Base-by-base conservation (phyloP, 1,139 yeast species). In the Suhomyces kunorum region DNA sequence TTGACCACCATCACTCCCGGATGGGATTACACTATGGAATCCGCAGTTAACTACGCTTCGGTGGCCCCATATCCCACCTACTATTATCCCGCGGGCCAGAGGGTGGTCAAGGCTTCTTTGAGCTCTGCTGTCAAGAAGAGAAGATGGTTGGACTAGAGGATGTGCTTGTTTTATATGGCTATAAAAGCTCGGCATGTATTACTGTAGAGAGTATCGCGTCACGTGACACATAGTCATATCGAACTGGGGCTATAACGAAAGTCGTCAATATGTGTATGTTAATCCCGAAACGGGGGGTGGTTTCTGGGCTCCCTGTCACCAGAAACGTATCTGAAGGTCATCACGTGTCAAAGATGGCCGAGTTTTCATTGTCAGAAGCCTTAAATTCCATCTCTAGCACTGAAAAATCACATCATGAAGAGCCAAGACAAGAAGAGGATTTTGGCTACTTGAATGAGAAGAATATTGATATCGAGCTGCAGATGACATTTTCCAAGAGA, bases 1-100 rank as follows among this genome's bases (percentile, higher is more conserved):
- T 48, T 58, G 27, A 74, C 92, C 5, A 87, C 96, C 1, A 50
- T 79, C 20, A 87, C 96, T 1, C 87, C 90, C 7, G 90, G 92
- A 36, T 85, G 95, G 94, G 72, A 81, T 24, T 87, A 87, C 57
- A 71, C 85, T 0, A 72, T 78, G 48, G 70, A 76, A n/a, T 81
- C 89, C 8, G 71, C 68, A 34, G 68, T 74, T 34, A 87, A 87
- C 61, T 75, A 73, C 55, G 95, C 94, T 0, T 58, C 81, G 1
- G 79, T 81, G 3, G 88, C 85, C 13, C 80, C 82, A 8, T 71
- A 74, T 54, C 94, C 94, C 8, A 73, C 81, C 14, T 76, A 59
- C 38, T 68, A 53, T 53, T 71, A 71, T 47, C 62, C 71, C 20
- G 74, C 77, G 4, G 61, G 64, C 32, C 63, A 64, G 12, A 59